Conservation (phyloP, 2,329 filamentous ascomycete genomes). For the Pseudogymnoascus sp. region DNA sequence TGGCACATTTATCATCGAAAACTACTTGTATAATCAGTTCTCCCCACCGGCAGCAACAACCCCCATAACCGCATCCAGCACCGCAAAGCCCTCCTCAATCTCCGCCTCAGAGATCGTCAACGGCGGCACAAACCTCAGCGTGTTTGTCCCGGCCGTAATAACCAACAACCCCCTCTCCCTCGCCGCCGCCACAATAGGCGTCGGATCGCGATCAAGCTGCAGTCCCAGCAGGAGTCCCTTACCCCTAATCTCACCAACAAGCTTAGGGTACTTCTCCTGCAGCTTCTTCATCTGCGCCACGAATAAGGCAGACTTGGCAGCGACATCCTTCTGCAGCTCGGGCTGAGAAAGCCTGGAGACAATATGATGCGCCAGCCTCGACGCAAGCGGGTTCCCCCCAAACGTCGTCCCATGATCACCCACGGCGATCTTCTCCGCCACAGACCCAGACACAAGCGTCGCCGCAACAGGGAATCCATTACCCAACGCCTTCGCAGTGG, state of each 20-base stretch:
- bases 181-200: conserved; percentile 71
- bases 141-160: conserved; percentile 90
- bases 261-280: conserved; percentile 54
- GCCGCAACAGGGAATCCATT: conserved; percentile 96
- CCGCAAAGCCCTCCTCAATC: conserved; percentile 68
- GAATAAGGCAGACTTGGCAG: conserved; percentile 56
- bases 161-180: conserved; percentile 80
- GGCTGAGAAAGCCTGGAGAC: conserved; percentile 66
- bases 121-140: conserved; percentile 82
- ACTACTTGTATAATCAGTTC: not conserved
- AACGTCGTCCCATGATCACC: conserved; percentile 71
- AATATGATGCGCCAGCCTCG: conserved; percentile 73
- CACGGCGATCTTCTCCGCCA: conserved; percentile 55
- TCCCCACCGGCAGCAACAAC: conserved; percentile 12
- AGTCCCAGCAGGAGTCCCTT: conserved; percentile 79
- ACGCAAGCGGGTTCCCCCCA: conserved; percentile 62
- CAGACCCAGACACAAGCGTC: conserved; percentile 51
- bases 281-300: conserved; percentile 48
- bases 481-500: conserved; percentile 89
- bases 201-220: conserved; percentile 68
- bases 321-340: conserved; percentile 60
- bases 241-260: conserved; percentile 73
- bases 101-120: conserved; percentile 72
- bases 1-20: not conserved
- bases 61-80: conserved; percentile 60